phyloP scores from a whole-genome alignment of 208 protist genomes.

The Leishmania gerbilli region DNA sequence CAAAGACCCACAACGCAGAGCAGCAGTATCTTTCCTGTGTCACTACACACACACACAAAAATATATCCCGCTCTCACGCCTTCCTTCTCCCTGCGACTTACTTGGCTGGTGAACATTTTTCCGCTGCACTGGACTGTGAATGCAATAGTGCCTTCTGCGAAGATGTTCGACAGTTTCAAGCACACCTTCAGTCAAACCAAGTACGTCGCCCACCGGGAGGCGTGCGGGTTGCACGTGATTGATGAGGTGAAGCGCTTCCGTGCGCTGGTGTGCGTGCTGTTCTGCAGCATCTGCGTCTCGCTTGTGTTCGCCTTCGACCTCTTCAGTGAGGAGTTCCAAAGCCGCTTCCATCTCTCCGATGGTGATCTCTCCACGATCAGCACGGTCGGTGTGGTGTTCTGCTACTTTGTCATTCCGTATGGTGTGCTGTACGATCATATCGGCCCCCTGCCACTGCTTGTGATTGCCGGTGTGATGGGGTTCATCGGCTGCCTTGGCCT shows the following conservation, averaged over 20 bases:
- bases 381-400: slow-evolving; percentile 66
- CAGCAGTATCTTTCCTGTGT: background rate
- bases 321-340: slow-evolving; percentile 55
- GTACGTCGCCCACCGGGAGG: slow-evolving; percentile 39
- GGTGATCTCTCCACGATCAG: slow-evolving; percentile 75
- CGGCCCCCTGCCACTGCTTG: slow-evolving; percentile 44
- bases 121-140: background rate
- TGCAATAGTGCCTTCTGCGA: background rate
- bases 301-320: slow-evolving; percentile 70
- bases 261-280: slow-evolving; percentile 47
- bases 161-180: slow-evolving; percentile 17
- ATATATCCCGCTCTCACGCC: background rate
- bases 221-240: slow-evolving; percentile 40
- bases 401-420: slow-evolving; percentile 72
- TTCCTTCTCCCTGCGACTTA: background rate
- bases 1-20: background rate
- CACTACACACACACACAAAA: background rate
- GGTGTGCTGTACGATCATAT: slow-evolving; percentile 58
- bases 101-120: background rate
- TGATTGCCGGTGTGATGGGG: slow-evolving; percentile 37
- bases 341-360: slow-evolving; percentile 45
- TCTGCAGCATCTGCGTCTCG: slow-evolving; percentile 72
- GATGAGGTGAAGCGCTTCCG: slow-evolving; percentile 69
- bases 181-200: slow-evolving; percentile 44
- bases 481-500: slow-evolving; percentile 52